Percentiles rank a stretch among this genome's conserved stretches.
Evolutionary conservation across 1,284 basidiomycete genomes (phyloP).

Genomic region (Fomitopsis schrenkii): DNA sequence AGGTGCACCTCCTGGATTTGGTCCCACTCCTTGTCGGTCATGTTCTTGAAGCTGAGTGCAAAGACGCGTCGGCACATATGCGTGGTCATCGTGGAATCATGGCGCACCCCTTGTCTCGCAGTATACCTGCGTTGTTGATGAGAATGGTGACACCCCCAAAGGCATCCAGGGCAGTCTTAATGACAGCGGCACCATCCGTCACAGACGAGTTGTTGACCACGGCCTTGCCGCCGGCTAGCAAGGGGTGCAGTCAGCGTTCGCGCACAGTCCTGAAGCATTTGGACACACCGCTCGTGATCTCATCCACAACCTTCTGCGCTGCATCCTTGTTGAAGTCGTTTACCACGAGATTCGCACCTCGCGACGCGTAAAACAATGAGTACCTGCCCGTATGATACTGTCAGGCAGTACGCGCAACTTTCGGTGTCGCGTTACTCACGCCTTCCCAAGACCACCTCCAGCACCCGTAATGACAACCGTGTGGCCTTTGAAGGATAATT

Average conservation of each 20-base stretch:
- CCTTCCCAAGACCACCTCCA: constrained; percentile 90
- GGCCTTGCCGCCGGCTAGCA: constrained; percentile 83
- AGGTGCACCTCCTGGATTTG: constrained; percentile 88
- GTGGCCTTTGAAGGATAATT: constrained; percentile 84
- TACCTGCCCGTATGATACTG: constrained; percentile 53
- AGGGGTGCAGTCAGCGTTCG: background rate
- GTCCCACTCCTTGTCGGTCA: constrained; percentile 89
- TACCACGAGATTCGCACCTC: constrained; percentile 93
- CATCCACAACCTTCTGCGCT: constrained; percentile 90
- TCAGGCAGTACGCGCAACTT: background rate
- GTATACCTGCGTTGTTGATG: constrained; percentile 97
- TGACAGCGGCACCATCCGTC: constrained; percentile 83
- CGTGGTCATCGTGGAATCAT: background rate
- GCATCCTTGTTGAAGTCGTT: constrained; percentile 91
- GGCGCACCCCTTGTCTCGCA: constrained; percentile 75
- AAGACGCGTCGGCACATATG: background rate
- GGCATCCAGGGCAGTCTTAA: constrained; percentile 83
- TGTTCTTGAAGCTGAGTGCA: constrained; percentile 77
- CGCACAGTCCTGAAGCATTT: constrained; percentile 2
- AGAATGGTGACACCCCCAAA: constrained; percentile 84
- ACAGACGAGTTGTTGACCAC: constrained; percentile 87
- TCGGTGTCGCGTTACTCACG: constrained; percentile 47
- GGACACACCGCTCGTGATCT: constrained; percentile 76
- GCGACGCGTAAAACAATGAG: constrained; percentile 84
- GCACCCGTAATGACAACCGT: constrained; percentile 95